These are phyloP conservation scores for Carex arenaria DNA, from an alignment of 202 grass and related monocot genomes.

Conservation along the genomic window DNA sequence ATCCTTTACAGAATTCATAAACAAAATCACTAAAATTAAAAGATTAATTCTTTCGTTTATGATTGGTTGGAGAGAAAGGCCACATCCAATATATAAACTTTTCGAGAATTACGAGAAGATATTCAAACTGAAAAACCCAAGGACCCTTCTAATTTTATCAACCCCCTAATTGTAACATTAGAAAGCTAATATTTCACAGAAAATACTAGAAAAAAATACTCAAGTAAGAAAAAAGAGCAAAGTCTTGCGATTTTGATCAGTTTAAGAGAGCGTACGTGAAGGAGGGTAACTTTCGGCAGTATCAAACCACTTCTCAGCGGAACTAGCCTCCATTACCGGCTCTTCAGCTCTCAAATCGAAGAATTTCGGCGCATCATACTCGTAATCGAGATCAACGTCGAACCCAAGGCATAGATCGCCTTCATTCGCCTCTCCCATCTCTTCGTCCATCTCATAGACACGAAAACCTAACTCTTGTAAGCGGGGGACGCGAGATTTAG, in stretches of 20 bases:
- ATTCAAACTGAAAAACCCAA: background rate
- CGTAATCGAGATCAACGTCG: slow-evolving; percentile 89
- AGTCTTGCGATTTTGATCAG: background rate
- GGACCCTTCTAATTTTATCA: slow-evolving; percentile 5
- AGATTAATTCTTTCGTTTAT: background rate
- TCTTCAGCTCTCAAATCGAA: slow-evolving; percentile 74
- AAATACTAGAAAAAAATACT: background rate
- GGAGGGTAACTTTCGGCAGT: slow-evolving; percentile 71
- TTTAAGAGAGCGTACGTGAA: slow-evolving; percentile 50
- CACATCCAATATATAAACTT: background rate
- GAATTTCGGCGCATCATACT: slow-evolving; percentile 83
- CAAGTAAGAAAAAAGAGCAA: background rate
- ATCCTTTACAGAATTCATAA: background rate
- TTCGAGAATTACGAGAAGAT: background rate
- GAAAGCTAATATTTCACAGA: background rate
- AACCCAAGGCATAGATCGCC: slow-evolving; percentile 37
- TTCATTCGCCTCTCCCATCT: slow-evolving; percentile 20
- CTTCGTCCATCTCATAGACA: background rate
- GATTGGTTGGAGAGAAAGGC: background rate
- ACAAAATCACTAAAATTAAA: background rate
- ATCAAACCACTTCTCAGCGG: slow-evolving; percentile 69
- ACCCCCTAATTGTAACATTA: background rate
- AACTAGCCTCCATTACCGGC: slow-evolving; percentile 33
- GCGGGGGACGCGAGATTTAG: background rate
- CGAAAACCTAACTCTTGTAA: background rate